Evolutionary conservation across 495 filamentous ascomycete genomes (phyloP).

Genomic region (Tetracladium setigerum): DNA sequence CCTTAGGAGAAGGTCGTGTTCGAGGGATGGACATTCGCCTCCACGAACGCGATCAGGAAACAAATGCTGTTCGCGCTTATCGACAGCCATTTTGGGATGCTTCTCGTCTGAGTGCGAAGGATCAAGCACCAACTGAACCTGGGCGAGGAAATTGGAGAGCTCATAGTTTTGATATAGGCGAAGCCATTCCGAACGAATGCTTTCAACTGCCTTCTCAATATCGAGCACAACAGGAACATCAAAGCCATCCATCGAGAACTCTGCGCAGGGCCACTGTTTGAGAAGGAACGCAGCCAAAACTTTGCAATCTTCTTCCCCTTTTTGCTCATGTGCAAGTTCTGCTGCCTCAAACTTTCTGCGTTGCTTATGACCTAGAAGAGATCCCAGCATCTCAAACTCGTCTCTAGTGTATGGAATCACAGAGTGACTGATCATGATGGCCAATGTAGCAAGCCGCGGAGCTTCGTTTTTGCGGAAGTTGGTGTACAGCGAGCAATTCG

Average conservation of each 20-base stretch:
- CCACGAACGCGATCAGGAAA: slow-evolving; percentile 12
- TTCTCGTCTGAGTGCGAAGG: not conserved
- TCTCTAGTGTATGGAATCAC: slow-evolving; percentile 2
- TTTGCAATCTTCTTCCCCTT: slow-evolving; percentile 19
- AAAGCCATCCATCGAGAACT: slow-evolving; percentile 21
- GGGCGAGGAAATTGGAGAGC: slow-evolving; percentile 3
- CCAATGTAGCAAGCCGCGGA: not conserved
- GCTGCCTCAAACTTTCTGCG: slow-evolving; percentile 16
- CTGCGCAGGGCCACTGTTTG: slow-evolving; percentile 32
- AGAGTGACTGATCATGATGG: not conserved
- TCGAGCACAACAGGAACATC: slow-evolving; percentile 1
- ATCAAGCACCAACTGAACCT: slow-evolving; percentile 9
- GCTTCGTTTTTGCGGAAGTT: slow-evolving; percentile 16
- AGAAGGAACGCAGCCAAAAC: slow-evolving; percentile 25
- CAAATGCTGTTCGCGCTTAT: slow-evolving; percentile 5
- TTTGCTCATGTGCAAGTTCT: slow-evolving; percentile 20
- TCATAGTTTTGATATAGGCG: slow-evolving; percentile 13
- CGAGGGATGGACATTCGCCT: slow-evolving; percentile 15
- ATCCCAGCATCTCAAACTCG: not conserved
- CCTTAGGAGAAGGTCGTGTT: slow-evolving; percentile 4
- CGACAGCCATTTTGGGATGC: not conserved
- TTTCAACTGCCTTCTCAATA: slow-evolving; percentile 3
- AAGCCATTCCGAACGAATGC: slow-evolving; percentile 13
- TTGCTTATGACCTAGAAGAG: slow-evolving; percentile 16
- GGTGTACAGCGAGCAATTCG: slow-evolving; percentile 21